Conservation (phyloP, 768 basidiomycete genomes). For the Hypsizygus marmoreus region DNA sequence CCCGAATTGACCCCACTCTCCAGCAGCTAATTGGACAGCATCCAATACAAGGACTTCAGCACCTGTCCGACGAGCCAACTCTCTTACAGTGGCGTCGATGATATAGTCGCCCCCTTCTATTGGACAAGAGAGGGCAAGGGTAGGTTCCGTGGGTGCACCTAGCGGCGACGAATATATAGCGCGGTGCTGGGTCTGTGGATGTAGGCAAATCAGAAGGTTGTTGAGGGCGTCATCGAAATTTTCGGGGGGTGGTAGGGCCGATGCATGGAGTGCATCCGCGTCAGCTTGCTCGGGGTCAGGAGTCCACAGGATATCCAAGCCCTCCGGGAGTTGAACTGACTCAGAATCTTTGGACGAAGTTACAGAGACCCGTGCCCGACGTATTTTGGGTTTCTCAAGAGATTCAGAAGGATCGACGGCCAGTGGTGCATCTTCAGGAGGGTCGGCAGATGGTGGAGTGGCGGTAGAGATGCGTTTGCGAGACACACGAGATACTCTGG, state of each 20-base stretch:
- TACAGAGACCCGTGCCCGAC: conserved; percentile 34
- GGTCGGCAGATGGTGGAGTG: conserved; percentile 9
- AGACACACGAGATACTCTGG: conserved; percentile 5
- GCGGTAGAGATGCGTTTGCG: conserved; percentile 11
- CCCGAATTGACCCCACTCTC: conserved; percentile 86
- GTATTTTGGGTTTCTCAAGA: conserved; percentile 49
- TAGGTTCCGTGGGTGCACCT: conserved; percentile 70
- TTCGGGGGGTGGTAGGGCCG: conserved; percentile 66
- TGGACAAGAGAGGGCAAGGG: conserved; percentile 84
- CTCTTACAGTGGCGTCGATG: conserved; percentile 75
- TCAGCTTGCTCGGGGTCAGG: conserved; percentile 42
- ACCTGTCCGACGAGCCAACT: conserved; percentile 70
- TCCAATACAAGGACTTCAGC: conserved; percentile 88
- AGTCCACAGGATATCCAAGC: conserved; percentile 66
- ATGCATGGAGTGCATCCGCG: conserved; percentile 28
- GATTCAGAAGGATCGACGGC: too few species aligned
- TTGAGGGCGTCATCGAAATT: conserved; percentile 76
- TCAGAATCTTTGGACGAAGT: conserved; percentile 39
- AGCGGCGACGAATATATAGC: conserved; percentile 59
- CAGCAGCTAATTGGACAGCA: conserved; percentile 80
- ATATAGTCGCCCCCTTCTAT: conserved; percentile 84
- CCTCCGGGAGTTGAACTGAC: conserved; percentile 53
- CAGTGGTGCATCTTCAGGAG: conserved; percentile 36
- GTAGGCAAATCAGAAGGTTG: conserved; percentile 74
- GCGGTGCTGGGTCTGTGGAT: conserved; percentile 79